Base-by-base conservation (phyloP, 352 stramenopile species). In the Globisporangium okanoganense region DNA sequence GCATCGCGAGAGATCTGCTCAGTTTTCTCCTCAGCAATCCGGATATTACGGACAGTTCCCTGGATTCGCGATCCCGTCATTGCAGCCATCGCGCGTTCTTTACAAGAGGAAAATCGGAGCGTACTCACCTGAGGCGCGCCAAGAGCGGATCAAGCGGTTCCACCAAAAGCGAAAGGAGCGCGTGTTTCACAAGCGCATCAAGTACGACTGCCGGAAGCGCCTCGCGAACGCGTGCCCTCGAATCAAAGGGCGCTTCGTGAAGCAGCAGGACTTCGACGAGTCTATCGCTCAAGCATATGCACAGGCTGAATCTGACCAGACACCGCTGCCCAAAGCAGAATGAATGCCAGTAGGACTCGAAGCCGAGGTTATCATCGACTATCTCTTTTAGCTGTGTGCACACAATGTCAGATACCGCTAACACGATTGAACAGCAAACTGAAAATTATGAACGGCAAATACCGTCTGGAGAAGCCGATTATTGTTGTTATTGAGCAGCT, bases 161-260 rank as follows among this genome's bases (percentile, higher is more conserved):
- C 79, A 79, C 35, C 78, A 85, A 41, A 92, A 92, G 74, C 79
- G 83, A 53, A 85, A 89, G 56, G 70, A 76, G 56, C 79, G 79
- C 31, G 79, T 90, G 44, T 92, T 79, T 45, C 71, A 81, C 59
- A 89, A 90, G 61, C 76, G 75, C 53, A 71, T 89, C 70, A 88
- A 88, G 61, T 92, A 92, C 62, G 78, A 71, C 47, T 88, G 79
- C 61, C 79, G 82, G 56, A 87, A 88, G 58, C 76, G 73, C 0
- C 70, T 92, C 25, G 82, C 82, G n/a, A 85, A 79, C 50, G 75
- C 78, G 10, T 88, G 79, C 57, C 82, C 79, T 45, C 79, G 79
- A 14, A 59, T 88, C 59, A 88, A 88, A 66, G 82, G 82, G n/a
- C 78, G 82, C 20, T 92, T 92, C 45, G 82, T 88, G 38, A 54